These are phyloP conservation scores for Hibiscus mutabilis DNA, from an alignment of 345 rosid species.

Conservation along the genomic window DNA sequence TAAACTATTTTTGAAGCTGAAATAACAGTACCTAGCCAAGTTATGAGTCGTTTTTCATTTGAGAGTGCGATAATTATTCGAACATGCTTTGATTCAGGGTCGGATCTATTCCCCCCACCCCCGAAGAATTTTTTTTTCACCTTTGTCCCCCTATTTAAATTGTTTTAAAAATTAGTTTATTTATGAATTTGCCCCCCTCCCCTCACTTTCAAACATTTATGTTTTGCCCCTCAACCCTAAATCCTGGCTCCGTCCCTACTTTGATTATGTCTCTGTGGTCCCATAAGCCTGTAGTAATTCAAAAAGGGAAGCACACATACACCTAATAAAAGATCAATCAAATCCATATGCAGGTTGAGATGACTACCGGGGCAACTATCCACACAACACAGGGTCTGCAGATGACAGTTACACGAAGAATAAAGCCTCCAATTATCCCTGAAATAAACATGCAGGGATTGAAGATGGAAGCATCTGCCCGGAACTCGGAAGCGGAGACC, in stretches of 20 bases:
- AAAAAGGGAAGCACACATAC: background rate
- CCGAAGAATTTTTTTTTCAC: too few species aligned
- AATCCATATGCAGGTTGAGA: slow-evolving; percentile 48
- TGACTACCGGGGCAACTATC: slow-evolving; percentile 96
- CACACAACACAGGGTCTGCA: slow-evolving; percentile 81
- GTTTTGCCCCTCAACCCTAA: too few species aligned
- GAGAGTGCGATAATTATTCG: background rate
- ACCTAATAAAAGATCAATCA: slow-evolving; percentile 13
- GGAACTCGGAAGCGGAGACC: slow-evolving; percentile 17
- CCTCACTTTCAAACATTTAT: too few species aligned
- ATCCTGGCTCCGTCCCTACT: too few species aligned
- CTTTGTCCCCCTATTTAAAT: too few species aligned
- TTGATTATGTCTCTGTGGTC: too few species aligned
- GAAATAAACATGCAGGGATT: slow-evolving; percentile 28
- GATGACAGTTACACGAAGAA: slow-evolving; percentile 58
- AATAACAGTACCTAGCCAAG: background rate
- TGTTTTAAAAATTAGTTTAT: too few species aligned
- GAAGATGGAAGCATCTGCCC: slow-evolving; percentile 22
- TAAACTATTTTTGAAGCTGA: background rate
- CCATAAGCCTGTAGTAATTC: background rate
- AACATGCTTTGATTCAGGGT: background rate
- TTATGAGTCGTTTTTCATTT: background rate
- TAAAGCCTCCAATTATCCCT: slow-evolving; percentile 44
- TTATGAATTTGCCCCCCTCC: too few species aligned
- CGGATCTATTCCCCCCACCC: too few species aligned